Conservation (phyloP, 768 basidiomycete genomes). For the Tulasnella sp. region DNA sequence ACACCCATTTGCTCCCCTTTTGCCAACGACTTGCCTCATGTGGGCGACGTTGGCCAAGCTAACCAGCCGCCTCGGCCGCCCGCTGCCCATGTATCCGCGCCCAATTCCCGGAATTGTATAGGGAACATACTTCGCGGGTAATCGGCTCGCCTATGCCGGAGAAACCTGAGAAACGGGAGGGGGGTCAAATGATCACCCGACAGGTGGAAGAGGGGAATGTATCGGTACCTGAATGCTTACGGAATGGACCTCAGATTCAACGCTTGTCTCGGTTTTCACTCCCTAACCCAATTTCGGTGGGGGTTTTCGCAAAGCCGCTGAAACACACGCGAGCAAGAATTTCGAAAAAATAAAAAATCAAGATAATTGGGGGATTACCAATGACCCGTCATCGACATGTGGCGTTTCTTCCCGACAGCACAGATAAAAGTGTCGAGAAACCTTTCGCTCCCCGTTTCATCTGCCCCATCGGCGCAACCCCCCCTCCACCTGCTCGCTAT, state of each 20-base stretch:
- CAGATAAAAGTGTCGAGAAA: not conserved
- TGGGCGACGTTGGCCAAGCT: not conserved
- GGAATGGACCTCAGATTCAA: not conserved
- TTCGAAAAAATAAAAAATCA: not conserved
- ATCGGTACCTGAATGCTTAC: not conserved
- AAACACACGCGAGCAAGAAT: not conserved
- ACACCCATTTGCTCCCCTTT: not conserved
- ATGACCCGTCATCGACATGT: not conserved
- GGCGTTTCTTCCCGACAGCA: not conserved
- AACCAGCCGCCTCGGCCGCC: not conserved
- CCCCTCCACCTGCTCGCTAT: not conserved
- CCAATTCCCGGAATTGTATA: not conserved
- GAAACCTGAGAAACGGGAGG: not conserved
- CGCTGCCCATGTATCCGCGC: not conserved
- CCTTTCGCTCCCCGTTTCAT: not conserved
- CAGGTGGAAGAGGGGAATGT: not conserved
- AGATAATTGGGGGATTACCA: not conserved
- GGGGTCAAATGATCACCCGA: not conserved
- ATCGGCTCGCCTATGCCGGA: not conserved
- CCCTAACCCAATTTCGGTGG: not conserved
- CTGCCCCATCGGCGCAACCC: not conserved
- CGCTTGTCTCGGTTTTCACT: not conserved
- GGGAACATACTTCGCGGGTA: not conserved
- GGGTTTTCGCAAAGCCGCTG: not conserved
- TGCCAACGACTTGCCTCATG: not conserved